phyloP scores from a whole-genome alignment of 177 flowering plant species.

The Vitis hybrid region DNA sequence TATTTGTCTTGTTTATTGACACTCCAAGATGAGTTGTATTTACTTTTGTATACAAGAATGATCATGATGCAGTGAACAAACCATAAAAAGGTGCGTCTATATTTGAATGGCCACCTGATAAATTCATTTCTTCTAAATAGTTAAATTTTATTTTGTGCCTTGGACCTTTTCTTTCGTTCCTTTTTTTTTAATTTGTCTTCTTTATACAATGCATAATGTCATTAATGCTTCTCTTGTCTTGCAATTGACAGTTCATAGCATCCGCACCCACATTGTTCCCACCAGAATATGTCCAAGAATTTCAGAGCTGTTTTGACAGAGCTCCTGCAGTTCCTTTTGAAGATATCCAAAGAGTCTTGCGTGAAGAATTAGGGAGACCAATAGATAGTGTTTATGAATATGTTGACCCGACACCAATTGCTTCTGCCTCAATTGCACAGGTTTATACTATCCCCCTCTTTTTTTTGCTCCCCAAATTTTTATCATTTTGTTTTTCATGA shows the following conservation, averaged over 20 bases:
- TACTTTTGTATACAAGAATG: constrained; percentile 1
- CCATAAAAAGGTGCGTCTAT: no score
- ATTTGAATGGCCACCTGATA: no score
- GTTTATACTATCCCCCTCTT: constrained; percentile 28
- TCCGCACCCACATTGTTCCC: constrained; percentile 96
- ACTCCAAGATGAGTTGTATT: not conserved
- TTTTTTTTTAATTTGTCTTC: not conserved
- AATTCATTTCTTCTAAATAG: not conserved
- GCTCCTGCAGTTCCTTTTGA: constrained; percentile 84
- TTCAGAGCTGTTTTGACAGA: constrained; percentile 89
- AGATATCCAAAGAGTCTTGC: constrained; percentile 67
- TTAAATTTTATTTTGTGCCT: not conserved
- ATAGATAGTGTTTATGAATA: constrained; percentile 82
- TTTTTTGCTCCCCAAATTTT: not conserved
- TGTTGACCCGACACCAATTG: constrained; percentile 86
- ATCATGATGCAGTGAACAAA: not conserved
- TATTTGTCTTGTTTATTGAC: no score
- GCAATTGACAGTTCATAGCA: constrained; percentile 70
- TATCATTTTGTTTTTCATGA: not conserved
- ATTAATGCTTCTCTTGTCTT: constrained; percentile 1
- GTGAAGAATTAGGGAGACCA: constrained; percentile 71
- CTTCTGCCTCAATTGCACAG: constrained; percentile 98
- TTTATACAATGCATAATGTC: not conserved
- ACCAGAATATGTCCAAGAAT: constrained; percentile 81
- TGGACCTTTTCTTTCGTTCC: not conserved